Evolutionary conservation across 2,329 filamentous ascomycete species (phyloP), one percentile per base, ranked within the genome.

Genomic region (Ceratocystis colombiana): DNA sequence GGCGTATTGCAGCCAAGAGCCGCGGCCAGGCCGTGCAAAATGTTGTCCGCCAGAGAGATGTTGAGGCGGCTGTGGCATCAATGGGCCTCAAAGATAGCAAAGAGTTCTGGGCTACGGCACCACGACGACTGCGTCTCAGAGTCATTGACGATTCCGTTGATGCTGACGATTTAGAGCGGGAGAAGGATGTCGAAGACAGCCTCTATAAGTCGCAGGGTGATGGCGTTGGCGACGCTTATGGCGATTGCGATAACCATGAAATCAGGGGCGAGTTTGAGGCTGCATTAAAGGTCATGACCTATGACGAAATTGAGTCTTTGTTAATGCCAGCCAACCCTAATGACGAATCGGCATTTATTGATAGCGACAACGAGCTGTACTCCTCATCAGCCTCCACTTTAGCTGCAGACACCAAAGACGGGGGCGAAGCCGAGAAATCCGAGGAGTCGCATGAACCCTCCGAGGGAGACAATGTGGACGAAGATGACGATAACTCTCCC

Each of bases 1-100:
- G 88, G 1, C 81, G 90, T 53, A 75, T 90, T 28, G 80, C 85
- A 64, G 79, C 84, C 3, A 79, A 77, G 70, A 74, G 70, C 7
- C 67, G 68, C 5, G 66, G 70, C 20, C 71, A 75, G 28, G 68
- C 73, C 2, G 67, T 70, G 0, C 71, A 73, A 1, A 74, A 73
- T 53, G 22, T 66, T 25, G 64, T 64, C 3, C 61, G 62, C 25
- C 53, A 37, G 61, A 75, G 76, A 37, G 82, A 85, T 68, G 81
- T 81, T 1, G 71, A 75, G 33, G 79, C 81, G 0, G 82, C 82
- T 0, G 72, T 78, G 1, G 74, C 76, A 1, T 80, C 80, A 1
- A 69, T 84, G 2, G 50, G 17, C 22, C 28, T 44, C 3, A 63
- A 69, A 0, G 73, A 79, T 65, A 73, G 73, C 0, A 69, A 71